phyloP scores from a whole-genome alignment of 768 basidiomycete genomes.

The Fibroporia radiculosa region DNA sequence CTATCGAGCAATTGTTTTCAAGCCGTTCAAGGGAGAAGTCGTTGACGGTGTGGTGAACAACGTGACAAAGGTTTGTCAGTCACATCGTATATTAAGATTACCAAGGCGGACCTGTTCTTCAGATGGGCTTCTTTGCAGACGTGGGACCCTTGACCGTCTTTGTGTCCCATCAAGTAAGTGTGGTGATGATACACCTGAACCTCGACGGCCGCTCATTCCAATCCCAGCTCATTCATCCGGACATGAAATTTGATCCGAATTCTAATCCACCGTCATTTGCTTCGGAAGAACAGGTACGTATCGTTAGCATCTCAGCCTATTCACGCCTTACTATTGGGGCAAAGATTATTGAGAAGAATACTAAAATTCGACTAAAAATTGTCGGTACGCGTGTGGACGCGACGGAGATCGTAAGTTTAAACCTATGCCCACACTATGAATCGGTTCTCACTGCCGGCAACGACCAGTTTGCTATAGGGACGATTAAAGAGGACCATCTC shows the following conservation, averaged over 20 bases:
- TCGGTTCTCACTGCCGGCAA: too few relatives aligned
- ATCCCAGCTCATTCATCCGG: slow-evolving; percentile 80
- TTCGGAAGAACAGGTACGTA: slow-evolving; percentile 73
- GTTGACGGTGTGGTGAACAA: slow-evolving; percentile 94
- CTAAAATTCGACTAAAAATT: slow-evolving; percentile 87
- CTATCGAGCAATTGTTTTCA: slow-evolving; percentile 96
- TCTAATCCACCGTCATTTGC: slow-evolving; percentile 96
- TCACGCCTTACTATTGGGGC: background rate
- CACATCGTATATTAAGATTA: background rate
- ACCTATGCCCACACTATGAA: too few relatives aligned
- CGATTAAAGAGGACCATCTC: slow-evolving; percentile 96
- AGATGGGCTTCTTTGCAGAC: slow-evolving; percentile 99
- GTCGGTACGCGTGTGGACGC: slow-evolving; percentile 98
- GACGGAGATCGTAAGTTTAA: slow-evolving; percentile 88
- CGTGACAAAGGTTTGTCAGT: slow-evolving; percentile 73
- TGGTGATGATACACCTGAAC: background rate
- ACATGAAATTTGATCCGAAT: slow-evolving; percentile 92
- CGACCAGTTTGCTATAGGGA: slow-evolving; percentile 87
- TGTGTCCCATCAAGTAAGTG: slow-evolving; percentile 85
- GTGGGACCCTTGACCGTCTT: slow-evolving; percentile 93
- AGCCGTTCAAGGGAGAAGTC: slow-evolving; percentile 99
- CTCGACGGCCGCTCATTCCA: background rate
- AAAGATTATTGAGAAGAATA: slow-evolving; percentile 91
- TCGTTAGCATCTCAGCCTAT: background rate
- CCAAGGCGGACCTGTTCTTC: too few relatives aligned